Evolutionary conservation across 2,329 filamentous ascomycete genomes (phyloP).

Genomic region (Fonsecaea erecta): DNA sequence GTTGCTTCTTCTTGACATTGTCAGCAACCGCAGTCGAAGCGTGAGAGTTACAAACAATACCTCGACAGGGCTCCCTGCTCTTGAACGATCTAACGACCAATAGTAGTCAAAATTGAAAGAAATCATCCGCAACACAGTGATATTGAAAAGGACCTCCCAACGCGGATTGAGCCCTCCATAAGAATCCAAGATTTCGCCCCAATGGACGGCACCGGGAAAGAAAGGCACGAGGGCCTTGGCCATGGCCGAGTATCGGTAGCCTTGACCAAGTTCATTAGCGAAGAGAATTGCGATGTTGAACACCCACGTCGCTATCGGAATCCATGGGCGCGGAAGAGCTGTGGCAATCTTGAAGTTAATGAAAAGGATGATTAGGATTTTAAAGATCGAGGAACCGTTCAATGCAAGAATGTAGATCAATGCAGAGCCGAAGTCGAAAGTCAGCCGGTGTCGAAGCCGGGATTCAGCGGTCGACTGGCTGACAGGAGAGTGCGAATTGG

Average conservation of each 20-base stretch:
- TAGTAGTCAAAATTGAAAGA: conserved; percentile 98
- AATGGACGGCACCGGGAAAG: conserved; percentile 56
- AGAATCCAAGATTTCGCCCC: conserved; percentile 75
- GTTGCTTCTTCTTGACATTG: conserved; percentile 90
- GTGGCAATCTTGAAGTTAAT: conserved; percentile 82
- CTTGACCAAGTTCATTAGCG: conserved; percentile 80
- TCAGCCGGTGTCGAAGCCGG: conserved; percentile 70
- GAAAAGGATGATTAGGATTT: conserved; percentile 78
- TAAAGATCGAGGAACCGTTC: conserved; percentile 83
- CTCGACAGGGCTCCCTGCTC: conserved; percentile 73
- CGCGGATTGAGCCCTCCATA: conserved; percentile 82
- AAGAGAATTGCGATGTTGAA: conserved; percentile 89
- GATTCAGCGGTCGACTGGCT: conserved; percentile 55
- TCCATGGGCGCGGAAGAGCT: conserved; percentile 67
- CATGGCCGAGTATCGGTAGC: conserved; percentile 73
- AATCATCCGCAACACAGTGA: conserved; percentile 87
- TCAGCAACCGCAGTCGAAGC: conserved; percentile 61
- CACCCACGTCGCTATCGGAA: conserved; percentile 80
- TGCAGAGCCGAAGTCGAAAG: conserved; percentile 84
- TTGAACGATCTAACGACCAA: conserved; percentile 74
- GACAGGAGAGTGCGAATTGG: conserved; percentile 8
- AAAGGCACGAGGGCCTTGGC: conserved; percentile 57
- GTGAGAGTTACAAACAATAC: conserved; percentile 56
- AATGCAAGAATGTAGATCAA: conserved; percentile 76
- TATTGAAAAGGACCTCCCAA: conserved; percentile 98